Percentiles rank a stretch among this genome's conserved stretches.
Conservation (phyloP, 257 asterid genomes). For the Nicotiana tomentosiformis region DNA sequence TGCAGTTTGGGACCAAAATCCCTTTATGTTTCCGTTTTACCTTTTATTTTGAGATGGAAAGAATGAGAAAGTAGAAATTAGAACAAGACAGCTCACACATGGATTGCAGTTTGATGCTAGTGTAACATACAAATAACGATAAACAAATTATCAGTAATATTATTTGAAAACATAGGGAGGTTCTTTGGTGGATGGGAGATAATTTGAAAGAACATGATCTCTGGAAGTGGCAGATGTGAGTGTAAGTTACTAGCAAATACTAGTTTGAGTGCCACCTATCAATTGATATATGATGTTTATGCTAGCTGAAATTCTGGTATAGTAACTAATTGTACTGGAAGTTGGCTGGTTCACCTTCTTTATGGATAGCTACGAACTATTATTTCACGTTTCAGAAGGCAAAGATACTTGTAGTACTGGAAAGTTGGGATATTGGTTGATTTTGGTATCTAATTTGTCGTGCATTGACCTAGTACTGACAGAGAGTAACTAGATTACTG, state of each 20-base stretch:
- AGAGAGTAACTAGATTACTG: background rate
- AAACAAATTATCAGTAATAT: background rate
- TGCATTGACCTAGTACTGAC: background rate
- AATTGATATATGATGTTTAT: background rate
- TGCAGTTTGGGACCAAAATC: background rate
- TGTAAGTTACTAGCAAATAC: background rate
- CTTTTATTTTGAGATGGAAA: background rate
- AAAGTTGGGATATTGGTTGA: background rate
- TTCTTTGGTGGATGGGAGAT: slow-evolving; percentile 3
- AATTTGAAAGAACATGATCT: background rate
- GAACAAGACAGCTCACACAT: background rate
- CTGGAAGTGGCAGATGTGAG: background rate
- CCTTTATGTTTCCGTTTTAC: background rate
- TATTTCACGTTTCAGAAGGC: background rate
- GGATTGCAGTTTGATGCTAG: background rate
- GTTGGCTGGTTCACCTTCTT: background rate
- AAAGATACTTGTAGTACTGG: background rate
- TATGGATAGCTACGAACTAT: background rate
- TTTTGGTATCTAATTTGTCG: background rate
- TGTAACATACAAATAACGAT: background rate
- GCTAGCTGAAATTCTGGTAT: background rate
- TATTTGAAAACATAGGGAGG: background rate
- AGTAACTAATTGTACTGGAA: background rate
- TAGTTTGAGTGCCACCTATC: background rate
- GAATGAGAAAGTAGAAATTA: background rate